Base-by-base conservation (phyloP, 345 rosid genomes). In the Pistacia atlantica region DNA sequence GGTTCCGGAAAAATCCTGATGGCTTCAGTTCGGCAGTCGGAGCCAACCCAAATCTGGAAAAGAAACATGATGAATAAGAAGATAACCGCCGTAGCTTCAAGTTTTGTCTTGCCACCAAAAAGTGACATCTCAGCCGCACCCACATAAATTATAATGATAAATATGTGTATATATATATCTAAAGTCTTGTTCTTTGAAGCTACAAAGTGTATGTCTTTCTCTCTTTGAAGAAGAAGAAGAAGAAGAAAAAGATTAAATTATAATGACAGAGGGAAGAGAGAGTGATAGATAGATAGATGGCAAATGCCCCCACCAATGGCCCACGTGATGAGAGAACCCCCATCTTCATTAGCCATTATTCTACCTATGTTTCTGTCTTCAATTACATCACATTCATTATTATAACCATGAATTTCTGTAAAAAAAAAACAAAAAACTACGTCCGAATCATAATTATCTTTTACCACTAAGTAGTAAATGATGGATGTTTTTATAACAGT, bases 21-120 rank as follows among this genome's bases (percentile, higher is more conserved):
- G 18, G 95, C 97, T 60, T 78, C 89, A n/a, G 82, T 89, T 37
- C 75, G 70, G 72, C 81, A 79, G 45, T 82, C 78, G 38, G 75
- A 37, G 74, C 80, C 82, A n/a, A 83, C 77, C 85, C 86, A 86
- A 84, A 86, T 77, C 86, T 89, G 92, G 14, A 85, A 25, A 22
- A 75, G 65, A 0, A 75, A 67, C 58, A 83, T 11, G 49, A 69
- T 49, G 18, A 84, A 20, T 57, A 75, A 42, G 75, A 82, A 4
- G 7, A 70, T 11, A 45, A 76, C 80, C 81, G 54, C 76, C 60
- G 73, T 25, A 28, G 84, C 75, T 3, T 65, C 20, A 75, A 1
- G 69, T 70, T 18, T 38, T 78, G 46, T 81, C 80, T 77, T 78
- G 22, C 69, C 58, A 54, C 57, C 60, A n/a, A 49, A 9, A 61